phyloP scores from a whole-genome alignment of 2,329 filamentous ascomycete species.

The Lizonia empirigonia region DNA sequence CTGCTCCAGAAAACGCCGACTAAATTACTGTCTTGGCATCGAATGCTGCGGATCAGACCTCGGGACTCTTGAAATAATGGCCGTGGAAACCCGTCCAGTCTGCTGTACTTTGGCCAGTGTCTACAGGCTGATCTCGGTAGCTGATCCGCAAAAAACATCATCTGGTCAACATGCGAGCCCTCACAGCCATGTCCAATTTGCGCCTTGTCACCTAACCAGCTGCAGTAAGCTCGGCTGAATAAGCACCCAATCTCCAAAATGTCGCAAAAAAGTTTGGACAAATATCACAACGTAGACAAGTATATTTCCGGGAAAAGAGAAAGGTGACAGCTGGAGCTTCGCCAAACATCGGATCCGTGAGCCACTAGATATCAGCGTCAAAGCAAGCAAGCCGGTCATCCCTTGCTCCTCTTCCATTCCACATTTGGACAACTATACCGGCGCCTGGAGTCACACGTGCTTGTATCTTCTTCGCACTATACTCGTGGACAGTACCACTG shows the following conservation, averaged over 20 bases:
- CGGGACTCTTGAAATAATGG: too few relatives aligned
- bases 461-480: too few relatives aligned
- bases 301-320: too few relatives aligned
- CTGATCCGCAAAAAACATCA: background rate
- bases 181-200: background rate
- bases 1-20: conserved; percentile 7
- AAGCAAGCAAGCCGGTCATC: background rate
- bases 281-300: too few relatives aligned
- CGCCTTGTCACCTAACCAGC: conserved; percentile 3
- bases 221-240: conserved; percentile 15
- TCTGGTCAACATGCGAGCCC: background rate
- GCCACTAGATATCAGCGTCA: background rate
- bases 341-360: background rate
- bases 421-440: background rate
- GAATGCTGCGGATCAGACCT: too few relatives aligned
- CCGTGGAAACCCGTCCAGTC: too few relatives aligned
- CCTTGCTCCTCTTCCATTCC: background rate
- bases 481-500: background rate
- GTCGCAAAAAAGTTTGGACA: background rate
- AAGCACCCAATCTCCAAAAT: conserved; percentile 14
- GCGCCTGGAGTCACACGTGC: background rate
- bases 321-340: background rate
- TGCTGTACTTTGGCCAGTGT: background rate
- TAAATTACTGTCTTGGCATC: conserved; percentile 9
- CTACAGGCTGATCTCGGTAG: background rate